Base-by-base conservation (phyloP, 2,329 filamentous ascomycete genomes). In the Colletotrichum sp. region DNA sequence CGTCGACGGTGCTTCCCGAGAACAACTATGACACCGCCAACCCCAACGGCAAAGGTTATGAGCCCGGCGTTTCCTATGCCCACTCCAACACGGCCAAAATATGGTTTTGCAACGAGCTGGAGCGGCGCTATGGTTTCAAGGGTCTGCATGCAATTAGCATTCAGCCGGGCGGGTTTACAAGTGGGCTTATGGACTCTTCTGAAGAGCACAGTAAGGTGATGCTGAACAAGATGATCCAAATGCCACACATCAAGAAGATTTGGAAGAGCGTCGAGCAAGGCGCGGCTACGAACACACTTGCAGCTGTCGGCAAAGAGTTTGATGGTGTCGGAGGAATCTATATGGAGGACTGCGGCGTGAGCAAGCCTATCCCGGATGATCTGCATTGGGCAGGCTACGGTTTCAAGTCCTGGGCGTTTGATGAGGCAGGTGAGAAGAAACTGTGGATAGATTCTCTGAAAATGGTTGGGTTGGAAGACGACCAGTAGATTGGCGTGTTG, bases 61-160 rank as follows among this genome's bases (percentile, higher is more conserved):
- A 84, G 8, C 83, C 83, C 0, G 82, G 80, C 49, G 52, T 72
- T 1, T 83, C 87, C 0, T 92, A 91, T 71, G 86, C 83, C 0
- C 86, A 89, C 77, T 83, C 84, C 55, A 92, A 92, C 77, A 84
- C 85, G 0, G 89, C 90, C 12, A 89, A 88, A 68, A 85, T 90
- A 21, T 89, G 86, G 78, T 86, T 88, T 60, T 86, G 89, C 5
- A 89, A 88, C 71, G 85, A 89, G 70, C 84, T 91, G 18, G 89
- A 91, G 39, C 84, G 89, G 1, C 84, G 84, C 0, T 76, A 69
- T 21, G 74, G 71, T 4, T 52, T 36, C 16, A 26, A 34, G 16
- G 71, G 74, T 9, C n/a, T 77, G 1, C 90, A 89, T 73, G 87
- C 71, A 4, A 66, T 67, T 3, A 75, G 71, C 32, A 28, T 77